These are phyloP conservation scores for Sequoia sempervirens DNA, from an alignment of 75 land plant species.

Conservation along the genomic window DNA sequence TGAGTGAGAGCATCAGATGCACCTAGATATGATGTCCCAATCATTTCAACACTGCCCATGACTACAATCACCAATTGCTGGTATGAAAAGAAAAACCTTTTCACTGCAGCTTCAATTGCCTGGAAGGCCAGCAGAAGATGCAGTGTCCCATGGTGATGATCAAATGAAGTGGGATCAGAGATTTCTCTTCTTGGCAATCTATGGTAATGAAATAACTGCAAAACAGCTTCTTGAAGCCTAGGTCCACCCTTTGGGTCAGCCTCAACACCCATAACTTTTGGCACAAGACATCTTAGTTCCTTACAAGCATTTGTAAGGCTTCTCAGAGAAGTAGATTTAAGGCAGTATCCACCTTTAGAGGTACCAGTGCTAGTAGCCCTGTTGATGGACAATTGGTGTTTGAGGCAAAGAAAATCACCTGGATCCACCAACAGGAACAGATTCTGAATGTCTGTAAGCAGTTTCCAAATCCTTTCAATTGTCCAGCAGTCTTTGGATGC, in stretches of 20 bases:
- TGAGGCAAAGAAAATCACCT: conserved; percentile 17
- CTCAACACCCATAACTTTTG: conserved; percentile 60
- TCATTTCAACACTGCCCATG: conserved; percentile 68
- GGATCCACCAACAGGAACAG: no score
- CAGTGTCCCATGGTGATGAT: conserved; percentile 18
- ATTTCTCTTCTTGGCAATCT: neutral
- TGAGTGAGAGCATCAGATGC: conserved; percentile 42
- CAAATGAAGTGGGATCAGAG: conserved; percentile 5
- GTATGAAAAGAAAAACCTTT: conserved; percentile 60
- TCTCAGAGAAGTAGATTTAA: conserved; percentile 47
- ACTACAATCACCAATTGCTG: conserved; percentile 50
- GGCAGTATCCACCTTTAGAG: conserved; percentile 40
- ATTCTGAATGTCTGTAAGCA: no score
- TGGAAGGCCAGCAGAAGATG: conserved; percentile 66
- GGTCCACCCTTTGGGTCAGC: conserved; percentile 83
- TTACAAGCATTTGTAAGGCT: conserved; percentile 42
- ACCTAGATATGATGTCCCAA: conserved; percentile 21
- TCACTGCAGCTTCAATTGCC: conserved; percentile 58
- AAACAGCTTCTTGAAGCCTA: conserved; percentile 72
- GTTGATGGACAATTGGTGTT: conserved; percentile 53
- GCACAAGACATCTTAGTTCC: conserved; percentile 63
- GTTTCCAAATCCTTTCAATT: conserved; percentile 27
- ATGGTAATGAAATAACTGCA: conserved; percentile 43
- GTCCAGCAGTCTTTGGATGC: conserved; percentile 61
- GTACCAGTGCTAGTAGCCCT: conserved; percentile 11